Percentiles rank a stretch among this genome's conserved stretches.
phyloP scores from a whole-genome alignment of 495 filamentous ascomycete species.

The Penicillium flavigenum region DNA sequence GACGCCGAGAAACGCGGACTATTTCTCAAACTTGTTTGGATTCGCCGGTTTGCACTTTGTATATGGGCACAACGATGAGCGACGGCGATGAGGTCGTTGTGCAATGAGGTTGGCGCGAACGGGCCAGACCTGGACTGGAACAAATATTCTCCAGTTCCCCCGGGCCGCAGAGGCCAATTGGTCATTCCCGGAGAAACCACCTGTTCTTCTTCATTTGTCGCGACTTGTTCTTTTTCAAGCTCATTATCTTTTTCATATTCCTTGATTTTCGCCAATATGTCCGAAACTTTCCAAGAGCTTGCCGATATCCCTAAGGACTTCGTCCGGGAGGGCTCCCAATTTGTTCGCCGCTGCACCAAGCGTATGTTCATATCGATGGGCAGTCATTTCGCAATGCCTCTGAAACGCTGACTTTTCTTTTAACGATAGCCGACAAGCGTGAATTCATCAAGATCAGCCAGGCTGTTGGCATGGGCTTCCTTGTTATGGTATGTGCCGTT shows the following conservation, averaged over 20 bases:
- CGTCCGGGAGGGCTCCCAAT: constrained; percentile 74
- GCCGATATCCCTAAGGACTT: constrained; percentile 82
- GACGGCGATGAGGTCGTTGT: neutral
- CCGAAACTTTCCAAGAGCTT: constrained; percentile 76
- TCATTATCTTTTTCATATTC: constrained; percentile 3
- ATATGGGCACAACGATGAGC: neutral
- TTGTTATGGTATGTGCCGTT: constrained; percentile 67
- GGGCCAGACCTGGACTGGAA: neutral
- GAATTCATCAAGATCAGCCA: constrained; percentile 96
- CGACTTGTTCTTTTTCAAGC: constrained; percentile 5
- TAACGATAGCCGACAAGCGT: constrained; percentile 63
- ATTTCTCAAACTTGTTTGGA: too few relatives aligned
- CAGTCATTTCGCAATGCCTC: constrained; percentile 4
- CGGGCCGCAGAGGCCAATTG: neutral
- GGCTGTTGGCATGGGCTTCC: constrained; percentile 89
- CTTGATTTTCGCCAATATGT: constrained; percentile 45
- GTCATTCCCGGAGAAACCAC: constrained; percentile 14
- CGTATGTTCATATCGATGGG: constrained; percentile 51
- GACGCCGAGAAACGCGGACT: neutral
- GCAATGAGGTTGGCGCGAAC: neutral
- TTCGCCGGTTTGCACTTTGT: too few relatives aligned
- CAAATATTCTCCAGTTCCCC: neutral
- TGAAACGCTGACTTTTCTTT: constrained; percentile 19
- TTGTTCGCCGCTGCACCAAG: constrained; percentile 83
- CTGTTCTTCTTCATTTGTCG: constrained; percentile 15